phyloP scores from a whole-genome alignment of 352 stramenopile genomes.

The Phytophthora litchii region DNA sequence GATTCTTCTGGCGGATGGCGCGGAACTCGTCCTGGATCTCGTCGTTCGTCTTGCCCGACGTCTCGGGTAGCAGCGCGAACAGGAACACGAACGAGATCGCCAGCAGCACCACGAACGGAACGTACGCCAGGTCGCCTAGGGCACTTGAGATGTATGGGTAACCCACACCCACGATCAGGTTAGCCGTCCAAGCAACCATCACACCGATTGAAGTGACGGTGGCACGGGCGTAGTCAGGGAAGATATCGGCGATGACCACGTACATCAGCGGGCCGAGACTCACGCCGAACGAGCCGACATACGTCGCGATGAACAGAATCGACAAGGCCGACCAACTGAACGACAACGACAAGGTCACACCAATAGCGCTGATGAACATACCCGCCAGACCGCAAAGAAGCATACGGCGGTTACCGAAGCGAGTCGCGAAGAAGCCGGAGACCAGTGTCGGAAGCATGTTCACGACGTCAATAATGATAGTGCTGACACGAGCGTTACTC shows the following conservation, averaged over 20 bases:
- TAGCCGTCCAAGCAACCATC: conserved; percentile 40
- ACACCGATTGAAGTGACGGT: conserved; percentile 41
- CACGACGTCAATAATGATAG: conserved; percentile 43
- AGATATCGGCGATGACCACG: conserved; percentile 52
- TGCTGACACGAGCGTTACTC: conserved; percentile 37
- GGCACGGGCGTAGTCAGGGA: conserved; percentile 45
- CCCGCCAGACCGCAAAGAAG: conserved; percentile 36
- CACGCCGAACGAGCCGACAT: conserved; percentile 38
- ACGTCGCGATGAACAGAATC: conserved; percentile 47
- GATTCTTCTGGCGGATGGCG: conserved; percentile 37
- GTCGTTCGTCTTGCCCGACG: conserved; percentile 50
- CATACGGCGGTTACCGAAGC: conserved; percentile 44
- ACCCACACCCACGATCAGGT: conserved; percentile 54
- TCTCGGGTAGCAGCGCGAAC: conserved; percentile 48
- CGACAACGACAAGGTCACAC: conserved; percentile 43
- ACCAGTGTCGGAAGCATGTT: conserved; percentile 46
- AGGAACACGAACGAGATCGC: conserved; percentile 38
- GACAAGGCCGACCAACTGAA: conserved; percentile 34
- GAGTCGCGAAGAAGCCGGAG: conserved; percentile 32
- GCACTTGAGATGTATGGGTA: conserved; percentile 51
- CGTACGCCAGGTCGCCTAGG: conserved; percentile 37
- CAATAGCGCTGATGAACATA: conserved; percentile 45
- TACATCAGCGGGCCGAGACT: conserved; percentile 47
- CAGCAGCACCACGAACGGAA: conserved; percentile 41
- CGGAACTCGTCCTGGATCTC: conserved; percentile 60